These are phyloP conservation scores for Suillus subaureus DNA, from an alignment of 768 basidiomycete genomes.

Conservation along the genomic window DNA sequence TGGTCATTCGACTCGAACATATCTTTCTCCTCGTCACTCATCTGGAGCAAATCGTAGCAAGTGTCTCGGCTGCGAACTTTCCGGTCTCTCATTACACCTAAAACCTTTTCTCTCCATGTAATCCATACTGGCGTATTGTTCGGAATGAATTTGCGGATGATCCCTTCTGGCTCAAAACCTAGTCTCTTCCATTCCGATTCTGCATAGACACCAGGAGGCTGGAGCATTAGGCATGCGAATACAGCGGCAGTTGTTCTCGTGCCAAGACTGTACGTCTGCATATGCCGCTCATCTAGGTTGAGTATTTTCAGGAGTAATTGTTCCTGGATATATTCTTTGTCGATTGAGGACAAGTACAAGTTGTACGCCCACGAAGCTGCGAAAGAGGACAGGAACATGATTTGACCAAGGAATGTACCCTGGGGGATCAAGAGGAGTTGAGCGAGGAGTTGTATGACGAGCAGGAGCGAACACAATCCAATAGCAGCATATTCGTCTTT, in stretches of 20 bases:
- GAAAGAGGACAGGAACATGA: conserved; percentile 35
- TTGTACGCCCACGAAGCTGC: conserved; percentile 37
- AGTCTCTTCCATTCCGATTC: neutral
- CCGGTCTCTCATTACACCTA: neutral
- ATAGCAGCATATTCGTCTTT: conserved; percentile 17
- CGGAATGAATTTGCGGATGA: conserved; percentile 11
- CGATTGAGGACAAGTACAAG: conserved; percentile 32
- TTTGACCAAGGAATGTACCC: conserved; percentile 35
- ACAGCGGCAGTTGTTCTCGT: conserved; percentile 12
- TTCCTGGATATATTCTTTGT: conserved; percentile 25
- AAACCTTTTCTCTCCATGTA: conserved; percentile 1
- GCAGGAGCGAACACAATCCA: conserved; percentile 33
- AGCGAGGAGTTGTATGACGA: conserved; percentile 34
- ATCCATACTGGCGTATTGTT: conserved; percentile 12
- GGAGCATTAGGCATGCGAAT: conserved; percentile 9
- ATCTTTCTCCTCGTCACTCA: neutral
- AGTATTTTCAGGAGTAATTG: conserved; percentile 17
- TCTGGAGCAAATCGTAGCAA: neutral
- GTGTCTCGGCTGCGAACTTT: neutral
- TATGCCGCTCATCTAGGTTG: conserved; percentile 3
- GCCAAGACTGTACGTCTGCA: conserved; percentile 7
- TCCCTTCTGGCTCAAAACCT: neutral
- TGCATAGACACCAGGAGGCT: neutral
- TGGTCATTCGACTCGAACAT: neutral
- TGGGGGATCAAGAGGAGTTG: conserved; percentile 40